Conservation (phyloP, 2,329 filamentous ascomycete species). For the Cytospora paraplurivora region DNA sequence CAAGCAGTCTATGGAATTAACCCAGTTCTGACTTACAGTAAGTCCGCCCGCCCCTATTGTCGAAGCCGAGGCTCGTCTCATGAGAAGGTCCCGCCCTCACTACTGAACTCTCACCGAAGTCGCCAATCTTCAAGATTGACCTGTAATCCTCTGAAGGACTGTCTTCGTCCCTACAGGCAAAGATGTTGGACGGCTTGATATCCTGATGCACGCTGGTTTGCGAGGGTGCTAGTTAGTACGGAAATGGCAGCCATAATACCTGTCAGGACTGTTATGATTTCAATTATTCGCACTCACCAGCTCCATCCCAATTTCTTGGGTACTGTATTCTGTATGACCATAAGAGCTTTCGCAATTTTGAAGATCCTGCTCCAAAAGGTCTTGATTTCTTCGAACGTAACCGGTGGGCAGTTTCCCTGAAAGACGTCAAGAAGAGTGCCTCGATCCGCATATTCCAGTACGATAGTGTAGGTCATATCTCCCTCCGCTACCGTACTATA, state of each 20-base stretch:
- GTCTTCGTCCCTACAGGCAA: background rate
- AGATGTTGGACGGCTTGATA: constrained; percentile 7
- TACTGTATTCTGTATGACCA: background rate
- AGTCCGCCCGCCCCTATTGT: background rate
- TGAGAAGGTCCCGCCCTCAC: background rate
- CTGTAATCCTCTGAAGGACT: rapidly evolving
- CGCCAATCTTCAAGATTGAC: constrained; percentile 1
- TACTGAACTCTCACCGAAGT: constrained; percentile 5
- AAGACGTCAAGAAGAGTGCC: background rate
- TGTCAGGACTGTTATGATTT: too few species aligned
- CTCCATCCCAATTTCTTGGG: background rate
- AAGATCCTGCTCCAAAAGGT: background rate
- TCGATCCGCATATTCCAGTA: constrained; percentile 2
- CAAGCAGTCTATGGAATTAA: too few species aligned
- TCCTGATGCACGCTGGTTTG: constrained; percentile 9
- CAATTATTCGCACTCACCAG: background rate
- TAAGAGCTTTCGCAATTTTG: background rate
- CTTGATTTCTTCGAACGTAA: background rate
- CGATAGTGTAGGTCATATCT: background rate
- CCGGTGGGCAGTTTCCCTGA: background rate
- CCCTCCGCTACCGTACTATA: background rate
- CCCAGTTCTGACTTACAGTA: constrained; percentile 4
- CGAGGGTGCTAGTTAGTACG: background rate
- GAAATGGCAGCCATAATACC: too few species aligned
- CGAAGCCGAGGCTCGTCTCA: background rate